Percentiles rank a stretch among this genome's conserved stretches.
Conservation (phyloP, 2,329 filamentous ascomycete species). For the Nothophaeocryptopus gaeumannii region DNA sequence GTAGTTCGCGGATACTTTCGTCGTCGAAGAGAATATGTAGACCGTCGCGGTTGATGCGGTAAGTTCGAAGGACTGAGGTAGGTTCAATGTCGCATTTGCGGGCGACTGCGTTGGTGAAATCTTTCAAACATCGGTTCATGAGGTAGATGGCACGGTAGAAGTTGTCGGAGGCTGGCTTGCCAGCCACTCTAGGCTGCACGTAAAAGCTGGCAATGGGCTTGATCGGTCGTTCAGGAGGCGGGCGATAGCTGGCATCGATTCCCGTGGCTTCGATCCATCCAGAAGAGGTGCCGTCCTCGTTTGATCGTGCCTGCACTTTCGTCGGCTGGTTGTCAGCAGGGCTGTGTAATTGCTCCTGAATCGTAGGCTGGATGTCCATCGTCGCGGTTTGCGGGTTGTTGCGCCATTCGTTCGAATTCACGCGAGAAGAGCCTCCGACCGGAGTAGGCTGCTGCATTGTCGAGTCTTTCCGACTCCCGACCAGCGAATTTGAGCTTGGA, state of each 20-base stretch:
- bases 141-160: slow-evolving; percentile 86
- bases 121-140: slow-evolving; percentile 68
- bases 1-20: slow-evolving; percentile 77
- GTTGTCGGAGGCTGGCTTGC: slow-evolving; percentile 51
- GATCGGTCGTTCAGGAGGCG: slow-evolving; percentile 67
- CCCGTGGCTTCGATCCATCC: slow-evolving; percentile 90
- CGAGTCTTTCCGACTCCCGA: slow-evolving; percentile 40
- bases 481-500: slow-evolving; percentile 46
- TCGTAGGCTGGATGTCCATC: slow-evolving; percentile 48
- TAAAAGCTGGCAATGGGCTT: slow-evolving; percentile 90
- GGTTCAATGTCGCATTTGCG: slow-evolving; percentile 79
- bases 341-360: slow-evolving; percentile 43
- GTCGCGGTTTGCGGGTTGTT: slow-evolving; percentile 55
- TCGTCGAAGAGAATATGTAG: slow-evolving; percentile 86
- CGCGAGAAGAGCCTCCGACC: slow-evolving; percentile 43
- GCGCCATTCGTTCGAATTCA: slow-evolving; percentile 46
- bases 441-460: slow-evolving; percentile 46
- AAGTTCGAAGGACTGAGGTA: slow-evolving; percentile 64
- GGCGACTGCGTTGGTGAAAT: slow-evolving; percentile 70
- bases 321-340: slow-evolving; percentile 50
- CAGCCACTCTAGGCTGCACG: slow-evolving; percentile 57
- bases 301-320: slow-evolving; percentile 56
- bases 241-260: slow-evolving; percentile 80
- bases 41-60: slow-evolving; percentile 71
- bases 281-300: slow-evolving; percentile 63